phyloP scores from a whole-genome alignment of 1,139 yeast species.

The Geotrichum aggregatum region DNA sequence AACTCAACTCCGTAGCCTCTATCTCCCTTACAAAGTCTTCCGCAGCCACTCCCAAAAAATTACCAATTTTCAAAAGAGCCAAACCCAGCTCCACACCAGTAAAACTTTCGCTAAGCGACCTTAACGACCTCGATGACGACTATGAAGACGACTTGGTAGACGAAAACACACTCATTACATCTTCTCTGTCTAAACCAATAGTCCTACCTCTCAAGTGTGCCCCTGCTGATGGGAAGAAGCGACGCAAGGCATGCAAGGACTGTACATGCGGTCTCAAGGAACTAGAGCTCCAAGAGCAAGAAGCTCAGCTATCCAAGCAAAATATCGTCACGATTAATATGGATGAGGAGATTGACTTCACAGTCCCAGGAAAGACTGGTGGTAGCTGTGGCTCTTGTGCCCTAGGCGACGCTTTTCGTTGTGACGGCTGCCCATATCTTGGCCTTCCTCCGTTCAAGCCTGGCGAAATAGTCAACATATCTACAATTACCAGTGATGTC shows the following conservation, averaged over 20 bases:
- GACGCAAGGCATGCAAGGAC: constrained; percentile 77
- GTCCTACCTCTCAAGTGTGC: constrained; percentile 43
- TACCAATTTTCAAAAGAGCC: constrained; percentile 15
- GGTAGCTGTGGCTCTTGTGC: constrained; percentile 98
- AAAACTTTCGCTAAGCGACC: constrained; percentile 39
- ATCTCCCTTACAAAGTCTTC: not conserved
- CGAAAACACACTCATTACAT: constrained; percentile 35
- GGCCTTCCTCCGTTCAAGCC: constrained; percentile 98
- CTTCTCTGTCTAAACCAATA: constrained; percentile 39
- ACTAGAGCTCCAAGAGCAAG: constrained; percentile 44
- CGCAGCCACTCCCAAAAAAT: constrained; percentile 17
- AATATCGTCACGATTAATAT: constrained; percentile 22
- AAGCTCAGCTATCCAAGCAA: constrained; percentile 32
- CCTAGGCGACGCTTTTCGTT: constrained; percentile 93
- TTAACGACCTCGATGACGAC: constrained; percentile 44
- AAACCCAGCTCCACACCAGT: constrained; percentile 44
- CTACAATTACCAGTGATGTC: constrained; percentile 11
- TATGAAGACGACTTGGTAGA: constrained; percentile 49
- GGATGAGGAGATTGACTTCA: constrained; percentile 73
- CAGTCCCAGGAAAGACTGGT: constrained; percentile 77
- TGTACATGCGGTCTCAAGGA: constrained; percentile 96
- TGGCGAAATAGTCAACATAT: constrained; percentile 57
- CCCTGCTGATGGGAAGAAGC: constrained; percentile 49
- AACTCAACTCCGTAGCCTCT: constrained; percentile 1
- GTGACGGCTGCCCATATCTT: constrained; percentile 94